phyloP scores from a whole-genome alignment of 2,329 filamentous ascomycete species.

The Phyllosticta paracitricarpa region DNA sequence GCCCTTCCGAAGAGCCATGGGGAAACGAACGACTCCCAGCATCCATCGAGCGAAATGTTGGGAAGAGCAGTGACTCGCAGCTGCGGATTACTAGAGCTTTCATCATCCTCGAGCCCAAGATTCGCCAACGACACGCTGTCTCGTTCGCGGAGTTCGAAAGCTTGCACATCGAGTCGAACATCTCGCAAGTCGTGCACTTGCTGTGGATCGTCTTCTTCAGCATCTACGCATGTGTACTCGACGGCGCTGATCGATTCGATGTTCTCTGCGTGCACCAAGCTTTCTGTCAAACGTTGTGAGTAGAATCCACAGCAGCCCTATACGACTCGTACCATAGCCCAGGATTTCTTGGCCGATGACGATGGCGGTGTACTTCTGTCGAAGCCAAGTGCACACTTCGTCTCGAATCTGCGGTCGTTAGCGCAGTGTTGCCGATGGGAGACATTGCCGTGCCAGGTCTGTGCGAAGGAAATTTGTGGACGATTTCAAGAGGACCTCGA shows the following conservation, averaged over 20 bases:
- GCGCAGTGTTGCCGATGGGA: background rate
- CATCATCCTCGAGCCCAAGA: slow-evolving; percentile 19
- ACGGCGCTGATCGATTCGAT: slow-evolving; percentile 29
- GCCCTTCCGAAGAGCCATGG: too few relatives aligned
- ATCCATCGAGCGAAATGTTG: slow-evolving; percentile 28
- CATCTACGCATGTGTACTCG: slow-evolving; percentile 26
- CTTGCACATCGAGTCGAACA: slow-evolving; percentile 33
- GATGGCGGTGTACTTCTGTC: slow-evolving; percentile 23
- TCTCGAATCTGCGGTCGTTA: slow-evolving; percentile 22
- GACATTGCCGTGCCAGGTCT: background rate
- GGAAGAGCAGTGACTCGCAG: slow-evolving; percentile 29
- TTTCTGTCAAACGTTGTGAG: slow-evolving; percentile 13
- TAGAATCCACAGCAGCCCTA: background rate
- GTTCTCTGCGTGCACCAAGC: slow-evolving; percentile 17
- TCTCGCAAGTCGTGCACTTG: slow-evolving; percentile 16
- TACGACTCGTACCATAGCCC: slow-evolving; percentile 18
- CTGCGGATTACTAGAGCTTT: slow-evolving; percentile 15
- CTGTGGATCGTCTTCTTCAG: slow-evolving; percentile 14
- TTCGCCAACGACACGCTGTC: slow-evolving; percentile 16
- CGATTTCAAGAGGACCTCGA: slow-evolving; percentile 1
- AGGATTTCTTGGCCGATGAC: slow-evolving; percentile 24
- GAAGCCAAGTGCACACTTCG: slow-evolving; percentile 29
- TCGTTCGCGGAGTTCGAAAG: slow-evolving; percentile 27
- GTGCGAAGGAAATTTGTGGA: background rate
- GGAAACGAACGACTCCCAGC: slow-evolving; percentile 33